These are phyloP conservation scores for Paecilomyces niveus DNA, from an alignment of 2,329 filamentous ascomycete genomes.

Conservation along the genomic window DNA sequence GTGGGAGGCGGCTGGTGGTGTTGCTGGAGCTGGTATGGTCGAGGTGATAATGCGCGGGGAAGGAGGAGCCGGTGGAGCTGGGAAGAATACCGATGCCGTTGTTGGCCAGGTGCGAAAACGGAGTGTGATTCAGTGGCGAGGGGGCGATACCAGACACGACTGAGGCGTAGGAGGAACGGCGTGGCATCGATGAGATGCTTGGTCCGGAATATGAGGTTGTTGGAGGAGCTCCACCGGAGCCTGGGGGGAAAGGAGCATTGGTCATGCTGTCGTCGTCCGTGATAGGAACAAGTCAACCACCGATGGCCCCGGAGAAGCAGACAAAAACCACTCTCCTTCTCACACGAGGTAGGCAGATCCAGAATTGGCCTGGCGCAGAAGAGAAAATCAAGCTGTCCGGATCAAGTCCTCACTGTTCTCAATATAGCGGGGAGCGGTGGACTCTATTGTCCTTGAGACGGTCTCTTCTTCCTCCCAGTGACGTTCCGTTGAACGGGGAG, in stretches of 20 bases:
- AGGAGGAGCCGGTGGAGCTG: conserved; percentile 25
- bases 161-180: conserved; percentile 56
- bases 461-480: neutral
- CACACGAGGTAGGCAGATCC: neutral
- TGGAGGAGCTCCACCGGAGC: conserved; percentile 33
- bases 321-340: neutral
- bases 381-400: neutral
- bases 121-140: conserved; percentile 30
- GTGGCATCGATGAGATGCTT: conserved; percentile 35
- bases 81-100: conserved; percentile 16
- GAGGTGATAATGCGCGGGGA: conserved; percentile 26
- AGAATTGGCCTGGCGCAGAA: no score
- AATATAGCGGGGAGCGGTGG: no score
- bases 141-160: conserved; percentile 48
- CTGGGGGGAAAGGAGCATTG: conserved; percentile 34
- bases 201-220: conserved; percentile 25
- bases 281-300: conserved; percentile 1
- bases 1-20: conserved; percentile 17
- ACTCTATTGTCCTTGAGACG: neutral
- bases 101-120: conserved; percentile 48
- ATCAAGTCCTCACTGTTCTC: no score
- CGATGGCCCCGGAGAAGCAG: neutral
- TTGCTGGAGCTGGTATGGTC: conserved; percentile 11
- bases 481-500: neutral
- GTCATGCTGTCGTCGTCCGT: conserved; percentile 32